Conservation (phyloP, 2,329 filamentous ascomycete genomes). For the Paecilomyces sp. region DNA sequence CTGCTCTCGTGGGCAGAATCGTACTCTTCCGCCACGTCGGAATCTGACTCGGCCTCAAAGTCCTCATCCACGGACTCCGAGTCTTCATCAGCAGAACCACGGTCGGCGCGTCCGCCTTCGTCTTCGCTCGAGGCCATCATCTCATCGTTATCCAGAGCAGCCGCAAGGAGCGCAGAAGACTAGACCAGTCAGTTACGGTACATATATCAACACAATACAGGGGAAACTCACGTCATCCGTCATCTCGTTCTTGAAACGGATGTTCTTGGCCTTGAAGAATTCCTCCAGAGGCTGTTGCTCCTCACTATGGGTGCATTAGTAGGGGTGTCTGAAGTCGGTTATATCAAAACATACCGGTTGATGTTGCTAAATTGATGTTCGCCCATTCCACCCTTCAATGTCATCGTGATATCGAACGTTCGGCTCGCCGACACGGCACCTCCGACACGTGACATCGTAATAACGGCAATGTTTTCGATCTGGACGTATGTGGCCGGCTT, state of each 20-base stretch:
- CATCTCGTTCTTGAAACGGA: constrained; percentile 98
- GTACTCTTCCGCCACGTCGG: constrained; percentile 92
- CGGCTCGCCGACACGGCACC: constrained; percentile 89
- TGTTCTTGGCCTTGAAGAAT: constrained; percentile 93
- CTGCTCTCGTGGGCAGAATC: constrained; percentile 87
- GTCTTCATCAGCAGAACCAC: constrained; percentile 91
- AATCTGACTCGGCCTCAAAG: constrained; percentile 86
- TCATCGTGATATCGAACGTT: constrained; percentile 94
- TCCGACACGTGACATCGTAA: constrained; percentile 93
- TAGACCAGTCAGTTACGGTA: constrained; percentile 24
- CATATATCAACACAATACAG: neutral
- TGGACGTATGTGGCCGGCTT: constrained; percentile 97
- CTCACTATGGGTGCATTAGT: constrained; percentile 48
- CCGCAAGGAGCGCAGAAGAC: constrained; percentile 60
- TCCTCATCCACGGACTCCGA: constrained; percentile 94
- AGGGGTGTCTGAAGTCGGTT: constrained; percentile 1
- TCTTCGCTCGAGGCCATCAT: constrained; percentile 81
- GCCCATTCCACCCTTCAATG: constrained; percentile 75
- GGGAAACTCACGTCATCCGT: constrained; percentile 71
- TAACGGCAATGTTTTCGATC: constrained; percentile 83
- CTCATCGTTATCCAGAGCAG: constrained; percentile 74
- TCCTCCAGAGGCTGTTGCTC: constrained; percentile 93
- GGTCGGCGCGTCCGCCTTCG: constrained; percentile 63
- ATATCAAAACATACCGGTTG: constrained; percentile 56
- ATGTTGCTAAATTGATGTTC: constrained; percentile 99